Evolutionary conservation across 345 rosid species (phyloP).

Genomic region (Lepidium didymum): DNA sequence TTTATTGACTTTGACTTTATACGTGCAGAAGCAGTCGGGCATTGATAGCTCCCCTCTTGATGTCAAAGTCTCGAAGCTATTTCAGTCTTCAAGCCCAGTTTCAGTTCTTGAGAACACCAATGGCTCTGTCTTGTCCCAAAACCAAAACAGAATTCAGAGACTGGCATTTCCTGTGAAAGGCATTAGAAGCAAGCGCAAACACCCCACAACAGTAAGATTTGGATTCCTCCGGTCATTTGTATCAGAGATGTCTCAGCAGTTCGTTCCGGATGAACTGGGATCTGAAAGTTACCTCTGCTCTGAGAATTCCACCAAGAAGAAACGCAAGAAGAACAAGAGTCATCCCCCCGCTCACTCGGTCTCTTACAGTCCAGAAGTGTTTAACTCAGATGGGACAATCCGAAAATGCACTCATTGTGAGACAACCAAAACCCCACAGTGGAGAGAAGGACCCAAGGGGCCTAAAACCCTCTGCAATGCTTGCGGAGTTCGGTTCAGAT

Average conservation of each 20-base stretch:
- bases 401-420: constrained; percentile 68
- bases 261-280: constrained; percentile 29
- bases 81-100: constrained; percentile 58
- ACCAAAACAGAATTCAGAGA: constrained; percentile 24
- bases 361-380: constrained; percentile 20
- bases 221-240: constrained; percentile 18
- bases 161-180: constrained; percentile 46
- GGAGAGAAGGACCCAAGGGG: constrained; percentile 94
- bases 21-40: constrained; percentile 32
- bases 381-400: constrained; percentile 15
- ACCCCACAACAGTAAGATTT: constrained; percentile 27
- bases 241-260: constrained; percentile 12
- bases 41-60: constrained; percentile 27
- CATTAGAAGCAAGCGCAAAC: constrained; percentile 67
- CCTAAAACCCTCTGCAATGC: constrained; percentile 96
- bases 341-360: constrained; percentile 20
- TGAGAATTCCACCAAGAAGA: constrained; percentile 33
- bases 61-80: constrained; percentile 36
- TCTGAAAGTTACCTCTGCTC: constrained; percentile 28
- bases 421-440: constrained; percentile 77
- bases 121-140: constrained; percentile 48
- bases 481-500: constrained; percentile 84
- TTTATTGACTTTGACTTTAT: constrained; percentile 19
- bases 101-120: constrained; percentile 68
- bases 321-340: constrained; percentile 36